Evolutionary conservation across 441 rosid genomes (phyloP).

Genomic region (Geranium incanum): DNA sequence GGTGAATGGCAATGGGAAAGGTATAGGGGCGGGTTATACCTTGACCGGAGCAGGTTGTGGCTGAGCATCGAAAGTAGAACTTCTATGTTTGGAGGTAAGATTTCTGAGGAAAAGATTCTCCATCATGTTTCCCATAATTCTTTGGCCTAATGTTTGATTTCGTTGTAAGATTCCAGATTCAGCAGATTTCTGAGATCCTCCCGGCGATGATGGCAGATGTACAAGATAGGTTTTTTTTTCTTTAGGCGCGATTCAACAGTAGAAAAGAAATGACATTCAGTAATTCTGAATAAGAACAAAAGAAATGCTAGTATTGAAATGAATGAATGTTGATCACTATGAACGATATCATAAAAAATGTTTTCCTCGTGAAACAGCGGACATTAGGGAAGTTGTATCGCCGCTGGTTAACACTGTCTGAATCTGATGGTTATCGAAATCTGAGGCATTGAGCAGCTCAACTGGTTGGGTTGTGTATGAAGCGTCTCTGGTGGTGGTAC

Average conservation of each 20-base stretch:
- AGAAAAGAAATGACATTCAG: background rate
- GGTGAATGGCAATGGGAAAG: no score
- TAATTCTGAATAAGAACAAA: background rate
- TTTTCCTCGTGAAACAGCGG: background rate
- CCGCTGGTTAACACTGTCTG: slow-evolving; percentile 30
- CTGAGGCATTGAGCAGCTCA: slow-evolving; percentile 84
- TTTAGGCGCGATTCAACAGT: background rate
- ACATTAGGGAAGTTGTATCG: slow-evolving; percentile 16
- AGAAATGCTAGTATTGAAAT: slow-evolving; percentile 2
- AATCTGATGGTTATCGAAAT: slow-evolving; percentile 46
- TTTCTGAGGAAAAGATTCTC: slow-evolving; percentile 78
- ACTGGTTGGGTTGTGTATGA: slow-evolving; percentile 96
- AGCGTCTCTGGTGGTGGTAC: slow-evolving; percentile 63
- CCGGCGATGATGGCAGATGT: slow-evolving; percentile 84
- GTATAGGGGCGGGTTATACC: slow-evolving; percentile 32
- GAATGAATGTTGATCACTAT: slow-evolving; percentile 8
- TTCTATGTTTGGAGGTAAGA: slow-evolving; percentile 70
- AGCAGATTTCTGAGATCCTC: slow-evolving; percentile 54
- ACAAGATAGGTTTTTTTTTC: slow-evolving; percentile 22
- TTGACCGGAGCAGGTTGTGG: slow-evolving; percentile 68
- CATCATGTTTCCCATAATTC: slow-evolving; percentile 77
- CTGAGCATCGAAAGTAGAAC: slow-evolving; percentile 45
- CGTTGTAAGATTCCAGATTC: slow-evolving; percentile 55
- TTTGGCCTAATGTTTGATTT: slow-evolving; percentile 85
- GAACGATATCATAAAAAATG: background rate